Base-by-base conservation (phyloP, 176 grass and related monocot species). In the Avena sativa region DNA sequence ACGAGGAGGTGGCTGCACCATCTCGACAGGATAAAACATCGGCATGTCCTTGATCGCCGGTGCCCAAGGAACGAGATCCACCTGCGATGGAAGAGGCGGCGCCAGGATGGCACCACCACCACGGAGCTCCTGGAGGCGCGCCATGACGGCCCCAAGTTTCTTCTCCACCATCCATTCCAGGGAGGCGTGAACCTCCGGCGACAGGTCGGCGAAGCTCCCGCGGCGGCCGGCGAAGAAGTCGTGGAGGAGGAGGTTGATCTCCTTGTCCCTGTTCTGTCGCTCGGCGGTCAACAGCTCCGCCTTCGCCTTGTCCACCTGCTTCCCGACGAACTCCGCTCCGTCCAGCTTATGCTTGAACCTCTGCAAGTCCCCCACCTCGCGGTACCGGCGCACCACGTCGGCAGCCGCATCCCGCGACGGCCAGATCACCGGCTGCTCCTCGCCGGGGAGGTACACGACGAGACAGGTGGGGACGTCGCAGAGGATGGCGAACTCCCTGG, bases 341-440 rank as follows among this genome's bases (percentile, higher is more conserved):
- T 93, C 64, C n/a, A 89, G 43, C 83, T 21, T 89, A 13, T 75
- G 49, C 36, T 52, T 55, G 13, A 43, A 13, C 55, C 78, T 78
- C 32, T 46, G 25, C 16, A 14, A 1, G 17, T 80, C 83, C 14
- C 83, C 56, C 15, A 74, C 49, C 20, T 36, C 34, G 4, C 11
- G n/a, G 55, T 87, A 87, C 8, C 21, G 44, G 0, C 14, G 9
- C 12, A 91, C 43, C 6, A 91, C 48, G 4, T 20, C 21, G 14
- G 2, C 23, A 21, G 44, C 60, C 40, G 64, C 86, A 0, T 13
- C 43, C 0, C 9, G 5, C 3, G 55, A 50, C 4, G 92, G 86
- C 74, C 74, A 89, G n/a, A 66, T 71, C 28, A 30, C 19, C n/a
- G 87, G 83, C 13, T 76, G 20, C 1, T 48, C 6, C 38, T 85